phyloP scores from a whole-genome alignment of 139 green algal genomes.

The Mychonastes homosphaera region DNA sequence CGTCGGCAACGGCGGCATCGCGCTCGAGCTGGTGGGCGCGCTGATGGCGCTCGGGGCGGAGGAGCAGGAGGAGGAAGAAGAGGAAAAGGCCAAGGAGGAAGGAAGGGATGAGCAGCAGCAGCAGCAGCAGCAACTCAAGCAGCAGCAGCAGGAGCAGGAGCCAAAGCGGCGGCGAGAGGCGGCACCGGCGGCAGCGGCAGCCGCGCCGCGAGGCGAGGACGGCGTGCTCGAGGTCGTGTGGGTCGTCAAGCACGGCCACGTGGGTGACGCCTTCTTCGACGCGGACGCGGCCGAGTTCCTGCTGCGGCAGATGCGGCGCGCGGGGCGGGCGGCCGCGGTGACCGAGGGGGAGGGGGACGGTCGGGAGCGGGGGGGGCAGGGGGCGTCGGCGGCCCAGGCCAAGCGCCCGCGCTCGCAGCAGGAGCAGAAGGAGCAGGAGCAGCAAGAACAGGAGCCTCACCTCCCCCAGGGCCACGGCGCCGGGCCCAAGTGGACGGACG shows the following conservation, averaged over 20 bases:
- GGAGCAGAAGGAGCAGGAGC: background rate
- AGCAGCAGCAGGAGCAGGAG: slow-evolving; percentile 11
- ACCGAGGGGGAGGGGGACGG: background rate
- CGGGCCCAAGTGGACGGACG: slow-evolving; percentile 37
- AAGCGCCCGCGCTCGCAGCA: background rate
- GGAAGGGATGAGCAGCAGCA: too few species aligned
- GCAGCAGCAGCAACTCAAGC: slow-evolving; percentile 16
- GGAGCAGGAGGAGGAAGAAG: too few species aligned
- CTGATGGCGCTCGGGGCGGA: too few species aligned
- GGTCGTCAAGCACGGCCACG: slow-evolving; percentile 60
- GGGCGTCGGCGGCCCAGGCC: background rate
- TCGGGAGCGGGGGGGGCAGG: background rate
- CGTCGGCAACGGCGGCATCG: slow-evolving; percentile 83
- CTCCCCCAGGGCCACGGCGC: slow-evolving; percentile 36
- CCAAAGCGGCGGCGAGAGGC: background rate
- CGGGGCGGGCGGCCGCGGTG: background rate
- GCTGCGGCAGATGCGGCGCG: slow-evolving; percentile 28
- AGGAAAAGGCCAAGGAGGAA: too few species aligned
- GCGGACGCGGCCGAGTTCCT: slow-evolving; percentile 64
- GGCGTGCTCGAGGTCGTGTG: slow-evolving; percentile 60
- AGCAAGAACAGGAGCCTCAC: slow-evolving; percentile 5
- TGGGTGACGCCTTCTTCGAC: slow-evolving; percentile 84
- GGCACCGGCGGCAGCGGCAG: background rate
- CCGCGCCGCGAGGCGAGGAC: too few species aligned
- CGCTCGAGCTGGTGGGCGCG: slow-evolving; percentile 57